Evolutionary conservation across 371 early-diverging fungal genomes (phyloP), one percentile per base, ranked within the genome.

Genomic region (Chytridiales sp.): DNA sequence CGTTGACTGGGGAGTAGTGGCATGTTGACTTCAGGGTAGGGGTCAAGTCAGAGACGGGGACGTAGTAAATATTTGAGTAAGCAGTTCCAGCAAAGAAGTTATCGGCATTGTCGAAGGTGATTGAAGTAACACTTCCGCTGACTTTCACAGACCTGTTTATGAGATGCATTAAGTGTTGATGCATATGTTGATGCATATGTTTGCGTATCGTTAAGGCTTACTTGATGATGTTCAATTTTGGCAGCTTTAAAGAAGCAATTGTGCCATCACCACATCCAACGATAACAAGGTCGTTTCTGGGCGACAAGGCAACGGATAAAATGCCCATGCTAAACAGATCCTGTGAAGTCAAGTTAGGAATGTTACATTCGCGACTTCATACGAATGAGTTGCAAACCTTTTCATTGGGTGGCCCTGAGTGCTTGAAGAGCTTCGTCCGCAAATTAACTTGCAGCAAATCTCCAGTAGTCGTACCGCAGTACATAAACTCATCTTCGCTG

Each of bases 401-500:
- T 47, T 78, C 77, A 47, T 81, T 81, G 19, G 78, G 78, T 1
- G 82, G 82, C 0, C 80, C 80, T 8, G 72, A 60, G 38, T 64
- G 61, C 69, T 77, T 80, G 59, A 82, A 80, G 35, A 82, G 60
- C 60, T 68, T 72, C 2, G 72, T 77, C 1, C 58, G 32, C 49
- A 80, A 43, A 41, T 72, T 72, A 19, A 79, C 70, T 57, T 77
- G 73, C 55, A 80, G 44, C 56, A 82, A 42, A 56, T 82, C 82
- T 8, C 82, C 82, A 3, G 82, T 82, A 4, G 82, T 77, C 2
- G 80, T 82, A n/a, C 82, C 82, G 51, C 80, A 80, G 56, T 80
- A 82, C 74, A 80, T 77, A 47, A 67, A 68, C 64, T 82, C 82
- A 47, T 82, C 82, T 26, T 70, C 54, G 17, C 47, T 35, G 44